A percentile compares a stretch with the other conserved stretches of the same genome.
Evolutionary conservation across 2,329 filamentous ascomycete genomes (phyloP).

Genomic region (Fusarium sp.): DNA sequence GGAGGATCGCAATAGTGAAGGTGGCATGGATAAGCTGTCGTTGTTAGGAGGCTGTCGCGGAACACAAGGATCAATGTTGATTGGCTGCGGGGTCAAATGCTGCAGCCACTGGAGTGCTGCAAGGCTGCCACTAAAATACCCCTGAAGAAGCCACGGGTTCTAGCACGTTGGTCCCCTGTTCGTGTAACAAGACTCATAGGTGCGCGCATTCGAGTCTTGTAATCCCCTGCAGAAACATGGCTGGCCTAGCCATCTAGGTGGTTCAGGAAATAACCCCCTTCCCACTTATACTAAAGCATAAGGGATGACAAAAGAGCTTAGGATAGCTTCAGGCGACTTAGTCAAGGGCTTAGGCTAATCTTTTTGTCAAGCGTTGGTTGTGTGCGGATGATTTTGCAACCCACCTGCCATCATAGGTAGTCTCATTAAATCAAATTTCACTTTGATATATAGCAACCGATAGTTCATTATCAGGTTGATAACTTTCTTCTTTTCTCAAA

Average conservation of each 20-base stretch:
- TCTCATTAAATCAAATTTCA: not conserved
- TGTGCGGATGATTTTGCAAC: no score
- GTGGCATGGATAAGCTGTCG: slow-evolving; percentile 37
- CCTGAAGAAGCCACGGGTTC: slow-evolving; percentile 16
- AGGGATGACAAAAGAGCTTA: no score
- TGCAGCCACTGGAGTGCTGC: slow-evolving; percentile 22
- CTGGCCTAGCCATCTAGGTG: not conserved
- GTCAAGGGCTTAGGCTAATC: no score
- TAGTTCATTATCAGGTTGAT: not conserved
- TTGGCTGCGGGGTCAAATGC: slow-evolving; percentile 6
- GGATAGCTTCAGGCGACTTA: no score
- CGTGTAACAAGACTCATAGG: slow-evolving; percentile 1
- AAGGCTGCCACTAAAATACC: slow-evolving; percentile 30
- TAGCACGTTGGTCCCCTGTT: slow-evolving; percentile 15
- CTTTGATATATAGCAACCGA: not conserved
- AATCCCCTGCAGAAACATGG: slow-evolving; percentile 10
- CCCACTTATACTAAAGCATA: no score
- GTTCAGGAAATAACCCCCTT: no score
- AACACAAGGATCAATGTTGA: slow-evolving; percentile 24
- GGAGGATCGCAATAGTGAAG: slow-evolving; percentile 25
- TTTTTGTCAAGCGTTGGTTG: no score
- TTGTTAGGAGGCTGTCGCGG: slow-evolving; percentile 37
- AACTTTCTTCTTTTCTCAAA: no score
- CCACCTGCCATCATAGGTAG: not conserved
- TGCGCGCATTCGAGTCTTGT: not conserved